A percentile compares a stretch with the other conserved stretches of the same genome.
Evolutionary conservation across 2,329 filamentous ascomycete genomes (phyloP).

Genomic region (Scedosporium minutisporum): DNA sequence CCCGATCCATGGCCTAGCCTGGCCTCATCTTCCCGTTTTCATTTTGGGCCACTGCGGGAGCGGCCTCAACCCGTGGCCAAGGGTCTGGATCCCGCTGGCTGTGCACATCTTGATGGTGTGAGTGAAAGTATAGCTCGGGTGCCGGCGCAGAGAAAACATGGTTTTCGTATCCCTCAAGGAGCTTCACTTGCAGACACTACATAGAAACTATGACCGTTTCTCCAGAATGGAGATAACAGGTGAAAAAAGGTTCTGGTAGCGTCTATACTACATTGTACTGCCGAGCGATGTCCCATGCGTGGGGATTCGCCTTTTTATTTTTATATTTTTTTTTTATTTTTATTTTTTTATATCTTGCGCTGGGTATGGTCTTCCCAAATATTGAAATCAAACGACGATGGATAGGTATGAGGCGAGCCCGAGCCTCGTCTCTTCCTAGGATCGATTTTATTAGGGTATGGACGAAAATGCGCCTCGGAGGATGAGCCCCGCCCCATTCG

Average conservation of each 20-base stretch:
- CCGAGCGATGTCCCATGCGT: too few species aligned
- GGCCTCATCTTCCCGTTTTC: background rate
- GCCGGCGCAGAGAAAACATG: background rate
- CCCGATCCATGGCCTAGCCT: background rate
- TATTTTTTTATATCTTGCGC: background rate
- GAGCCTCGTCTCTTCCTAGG: too few species aligned
- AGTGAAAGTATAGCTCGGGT: background rate
- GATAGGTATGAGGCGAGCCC: too few species aligned
- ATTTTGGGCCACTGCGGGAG: background rate
- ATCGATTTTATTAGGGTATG: background rate
- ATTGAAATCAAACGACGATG: too few species aligned
- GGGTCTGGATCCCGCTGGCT: background rate
- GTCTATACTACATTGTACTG: too few species aligned
- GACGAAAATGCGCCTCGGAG: background rate
- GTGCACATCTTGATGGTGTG: background rate
- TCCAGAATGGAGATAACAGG: too few species aligned
- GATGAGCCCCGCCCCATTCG: background rate
- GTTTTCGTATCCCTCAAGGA: too few species aligned
- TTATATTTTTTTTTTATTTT: background rate
- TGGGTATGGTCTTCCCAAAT: background rate
- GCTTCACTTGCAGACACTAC: too few species aligned
- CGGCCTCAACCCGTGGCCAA: background rate
- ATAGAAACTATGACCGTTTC: too few species aligned
- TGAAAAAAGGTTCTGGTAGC: too few species aligned
- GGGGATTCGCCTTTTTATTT: background rate